Evolutionary conservation across 352 stramenopile species (phyloP), one percentile per base, ranked within the genome.

Genomic region (Phytophthora tentaculata): DNA sequence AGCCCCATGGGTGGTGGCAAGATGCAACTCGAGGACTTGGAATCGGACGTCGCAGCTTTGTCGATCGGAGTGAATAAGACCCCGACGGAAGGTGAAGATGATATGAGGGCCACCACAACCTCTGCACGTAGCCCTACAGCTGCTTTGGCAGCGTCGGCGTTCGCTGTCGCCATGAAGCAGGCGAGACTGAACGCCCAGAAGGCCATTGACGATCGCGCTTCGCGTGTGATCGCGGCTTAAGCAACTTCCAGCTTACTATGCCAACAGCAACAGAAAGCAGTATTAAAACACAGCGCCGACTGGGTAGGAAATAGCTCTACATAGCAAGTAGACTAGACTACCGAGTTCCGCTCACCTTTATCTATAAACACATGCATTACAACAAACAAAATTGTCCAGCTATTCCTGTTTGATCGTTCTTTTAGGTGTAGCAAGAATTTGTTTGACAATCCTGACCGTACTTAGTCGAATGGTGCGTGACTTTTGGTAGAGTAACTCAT

Each of bases 131-230:
- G 55, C 68, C 74, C 74, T n/a, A 77, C 74, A 0, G 81, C 81
- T 32, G 79, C 72, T 19, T 75, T 78, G 9, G 82, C 84, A 13
- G 82, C 82, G 24, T 91, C 80, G 1, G 84, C 84, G 10, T 92
- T 92, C 69, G 84, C 84, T 28, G 66, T 92, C 9, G 84, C 84
- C 13, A 92, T 92, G 84, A 92, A 92, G 62, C 80, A 92, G 62
- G 82, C 84, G 35, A 80, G 84, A 39, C 62, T 92, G 23, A 90
- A 91, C 54, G 82, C 84, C 17, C 84, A 92, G 47, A 84, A 84
- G 44, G 79, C 79, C 6, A 74, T 88, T 17, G 77, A 88, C 45
- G 79, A 87, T 53, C 79, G 79, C 26, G 68, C 79, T 14, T 77
- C 71, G 7, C 73, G 73, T 17, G 65, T 80, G 26, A 67, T 76